Base-by-base conservation (phyloP, 2,329 filamentous ascomycete genomes). In the Taxawa tesnikishii region DNA sequence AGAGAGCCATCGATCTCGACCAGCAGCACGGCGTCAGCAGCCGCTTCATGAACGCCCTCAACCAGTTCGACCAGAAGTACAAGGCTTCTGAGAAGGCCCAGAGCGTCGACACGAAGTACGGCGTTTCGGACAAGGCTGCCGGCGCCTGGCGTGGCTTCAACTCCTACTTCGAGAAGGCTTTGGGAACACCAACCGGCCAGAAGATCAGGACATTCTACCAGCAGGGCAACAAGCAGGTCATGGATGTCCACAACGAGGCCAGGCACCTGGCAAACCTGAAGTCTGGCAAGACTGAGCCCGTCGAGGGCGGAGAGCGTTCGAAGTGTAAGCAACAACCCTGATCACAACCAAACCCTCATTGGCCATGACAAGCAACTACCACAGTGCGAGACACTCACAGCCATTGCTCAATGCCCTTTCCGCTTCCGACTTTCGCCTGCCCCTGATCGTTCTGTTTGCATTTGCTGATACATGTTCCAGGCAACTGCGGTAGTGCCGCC, bases 111-210 rank as follows among this genome's bases (percentile, higher is more conserved):
- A 70, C 79, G 57, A 83, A 73, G 56, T 93, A 94, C 61, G 79
- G 81, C 46, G 75, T 96, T 51, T 73, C 73, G 33, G 68, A 77
- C 46, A 81, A 79, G 51, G 84, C 83, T 41, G 73, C 66, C 50
- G 70, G 61, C 37, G 72, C 68, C 38, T 77, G 69, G 66, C 67
- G 68, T 26, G 81, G 83, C 19, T 55, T 96, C 39, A 68, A 67
- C 56, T 84, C 79, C 9, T 98, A 96, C 72, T 96, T 94, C 53
- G 88, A 96, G 63, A 92, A 92, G 70, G 88, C 88, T 2, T 66
- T 78, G 36, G 79, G 70, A 54, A 92, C 85, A 0, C 84, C 85
- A 7, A 93, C 85, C 2, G 90, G 90, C 46, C 75, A 87, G 66
- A 84, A 80, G 61, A 63, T 98, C 39, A 80, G 83, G 45, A 67